Percentiles rank a stretch among this genome's conserved stretches.
These are phyloP conservation scores for Senna tora DNA, from an alignment of 306 rosid species.

Conservation along the genomic window DNA sequence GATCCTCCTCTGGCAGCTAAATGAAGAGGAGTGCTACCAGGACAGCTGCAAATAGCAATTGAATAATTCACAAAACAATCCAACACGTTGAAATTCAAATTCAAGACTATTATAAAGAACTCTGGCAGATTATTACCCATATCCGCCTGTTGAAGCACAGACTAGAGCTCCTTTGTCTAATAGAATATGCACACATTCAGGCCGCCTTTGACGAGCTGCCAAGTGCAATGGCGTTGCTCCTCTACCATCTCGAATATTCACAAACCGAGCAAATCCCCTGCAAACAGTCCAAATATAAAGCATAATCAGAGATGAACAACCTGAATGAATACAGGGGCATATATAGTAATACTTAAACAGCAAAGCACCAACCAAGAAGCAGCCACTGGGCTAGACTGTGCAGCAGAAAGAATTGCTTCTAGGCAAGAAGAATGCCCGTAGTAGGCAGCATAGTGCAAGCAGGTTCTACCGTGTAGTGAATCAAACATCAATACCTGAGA, in stretches of 20 bases:
- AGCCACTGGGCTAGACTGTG: constrained; percentile 86
- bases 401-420: constrained; percentile 77
- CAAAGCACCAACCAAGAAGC: constrained; percentile 78
- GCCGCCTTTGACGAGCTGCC: constrained; percentile 84
- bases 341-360: neutral
- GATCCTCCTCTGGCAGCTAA: constrained; percentile 97
- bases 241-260: constrained; percentile 86
- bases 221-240: constrained; percentile 97
- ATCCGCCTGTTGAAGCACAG: constrained; percentile 86
- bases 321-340: constrained; percentile 2
- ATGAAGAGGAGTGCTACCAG: constrained; percentile 95
- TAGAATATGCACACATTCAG: constrained; percentile 79
- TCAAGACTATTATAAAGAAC: neutral
- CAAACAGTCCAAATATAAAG: constrained; percentile 11
- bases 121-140: constrained; percentile 54
- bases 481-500: constrained; percentile 90
- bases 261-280: constrained; percentile 95
- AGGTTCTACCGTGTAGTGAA: constrained; percentile 81
- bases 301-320: constrained; percentile 27
- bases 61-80: constrained; percentile 33
- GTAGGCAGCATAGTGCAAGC: constrained; percentile 91
- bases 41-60: constrained; percentile 64
- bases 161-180: constrained; percentile 90
- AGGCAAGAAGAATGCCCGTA: constrained; percentile 90
- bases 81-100: constrained; percentile 19